A percentile compares a stretch with the other conserved stretches of the same genome.
These are phyloP conservation scores for Pontederia crassipes DNA, from an alignment of 176 grass and related monocot species.

Conservation along the genomic window DNA sequence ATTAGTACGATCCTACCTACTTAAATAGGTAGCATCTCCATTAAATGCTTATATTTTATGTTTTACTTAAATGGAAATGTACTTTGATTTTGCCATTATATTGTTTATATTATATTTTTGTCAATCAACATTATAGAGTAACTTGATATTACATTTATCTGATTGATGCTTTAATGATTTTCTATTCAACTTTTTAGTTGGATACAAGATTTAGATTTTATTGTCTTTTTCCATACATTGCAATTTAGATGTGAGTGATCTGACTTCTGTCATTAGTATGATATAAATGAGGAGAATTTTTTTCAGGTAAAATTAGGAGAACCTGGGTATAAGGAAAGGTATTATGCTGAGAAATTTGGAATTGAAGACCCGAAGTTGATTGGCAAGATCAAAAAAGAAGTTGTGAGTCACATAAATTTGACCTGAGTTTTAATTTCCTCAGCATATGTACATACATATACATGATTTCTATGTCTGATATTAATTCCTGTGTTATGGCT, in stretches of 20 bases:
- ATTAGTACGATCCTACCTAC: too few species aligned
- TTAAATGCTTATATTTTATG: too few species aligned
- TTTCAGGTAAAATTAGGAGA: constrained; percentile 94
- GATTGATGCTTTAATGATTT: too few species aligned
- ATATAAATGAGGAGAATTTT: constrained; percentile 16
- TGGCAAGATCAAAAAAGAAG: constrained; percentile 67
- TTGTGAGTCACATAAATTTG: constrained; percentile 49
- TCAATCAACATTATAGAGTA: too few species aligned
- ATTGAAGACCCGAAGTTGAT: constrained; percentile 53
- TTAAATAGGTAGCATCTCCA: too few species aligned
- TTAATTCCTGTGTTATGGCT: too few species aligned
- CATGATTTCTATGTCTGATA: not conserved
- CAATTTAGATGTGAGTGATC: not conserved
- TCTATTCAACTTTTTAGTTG: too few species aligned
- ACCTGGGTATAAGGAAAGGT: constrained; percentile 67
- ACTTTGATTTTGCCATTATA: too few species aligned
- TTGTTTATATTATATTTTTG: too few species aligned
- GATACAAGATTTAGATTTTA: not conserved
- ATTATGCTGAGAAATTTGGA: constrained; percentile 93
- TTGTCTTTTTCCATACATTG: not conserved
- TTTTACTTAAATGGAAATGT: too few species aligned
- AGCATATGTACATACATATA: too few species aligned
- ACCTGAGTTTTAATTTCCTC: not conserved
- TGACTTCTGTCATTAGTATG: not conserved
- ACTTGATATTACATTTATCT: too few species aligned